These are phyloP conservation scores for Omphalotus guepiniiformis DNA, from an alignment of 768 basidiomycete genomes.

Conservation along the genomic window DNA sequence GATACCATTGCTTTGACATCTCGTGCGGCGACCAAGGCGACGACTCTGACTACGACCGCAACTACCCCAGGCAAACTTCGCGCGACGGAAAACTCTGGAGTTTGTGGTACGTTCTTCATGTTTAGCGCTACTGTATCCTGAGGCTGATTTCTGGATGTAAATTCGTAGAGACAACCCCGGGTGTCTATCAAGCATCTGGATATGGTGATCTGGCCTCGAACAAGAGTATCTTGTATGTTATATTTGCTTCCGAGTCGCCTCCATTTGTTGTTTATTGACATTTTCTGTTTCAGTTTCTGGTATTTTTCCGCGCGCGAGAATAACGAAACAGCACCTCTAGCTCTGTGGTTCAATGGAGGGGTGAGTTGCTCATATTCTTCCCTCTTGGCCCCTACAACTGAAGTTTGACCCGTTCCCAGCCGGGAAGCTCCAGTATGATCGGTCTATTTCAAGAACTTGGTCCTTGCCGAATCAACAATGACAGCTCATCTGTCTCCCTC, in stretches of 20 bases:
- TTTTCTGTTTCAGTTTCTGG: conserved; percentile 48
- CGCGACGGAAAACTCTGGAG: conserved; percentile 53
- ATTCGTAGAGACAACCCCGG: conserved; percentile 48
- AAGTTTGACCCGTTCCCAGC: conserved; percentile 25
- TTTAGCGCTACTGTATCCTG: not conserved
- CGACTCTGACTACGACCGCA: no score
- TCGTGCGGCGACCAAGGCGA: no score
- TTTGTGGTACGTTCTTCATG: conserved; percentile 41
- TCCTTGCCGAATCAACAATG: conserved; percentile 64
- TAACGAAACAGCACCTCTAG: conserved; percentile 53
- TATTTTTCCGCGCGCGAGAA: conserved; percentile 61
- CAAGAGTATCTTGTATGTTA: conserved; percentile 50
- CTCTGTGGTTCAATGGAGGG: conserved; percentile 65
- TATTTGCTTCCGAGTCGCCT: not conserved
- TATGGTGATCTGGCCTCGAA: conserved; percentile 54
- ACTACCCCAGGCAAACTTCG: conserved; percentile 30
- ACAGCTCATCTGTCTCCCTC: conserved; percentile 40
- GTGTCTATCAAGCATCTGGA: conserved; percentile 57
- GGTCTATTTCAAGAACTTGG: conserved; percentile 75
- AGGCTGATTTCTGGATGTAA: not conserved
- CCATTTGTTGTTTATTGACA: not conserved
- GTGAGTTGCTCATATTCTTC: conserved; percentile 16
- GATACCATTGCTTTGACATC: not conserved
- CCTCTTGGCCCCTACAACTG: not conserved
- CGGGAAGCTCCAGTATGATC: conserved; percentile 53